Conservation (phyloP, 306 rosid species). For the Glycyrrhiza uralensis region DNA sequence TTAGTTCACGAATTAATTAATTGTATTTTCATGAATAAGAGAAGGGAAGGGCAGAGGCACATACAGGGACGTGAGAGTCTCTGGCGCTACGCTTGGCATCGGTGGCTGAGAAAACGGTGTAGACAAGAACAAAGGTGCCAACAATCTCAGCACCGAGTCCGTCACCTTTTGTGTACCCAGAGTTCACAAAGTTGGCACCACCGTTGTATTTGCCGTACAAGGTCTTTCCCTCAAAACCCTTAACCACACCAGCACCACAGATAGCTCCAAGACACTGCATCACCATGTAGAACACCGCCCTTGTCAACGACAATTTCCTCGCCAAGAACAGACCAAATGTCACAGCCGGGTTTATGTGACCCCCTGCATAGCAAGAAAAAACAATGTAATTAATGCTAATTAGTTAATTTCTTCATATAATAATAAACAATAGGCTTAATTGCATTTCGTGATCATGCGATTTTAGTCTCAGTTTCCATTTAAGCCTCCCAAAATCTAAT, state of each 20-base stretch:
- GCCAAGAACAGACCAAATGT: constrained; percentile 85
- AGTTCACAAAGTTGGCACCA: constrained; percentile 65
- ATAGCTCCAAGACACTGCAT: constrained; percentile 90
- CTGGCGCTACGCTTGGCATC: constrained; percentile 90
- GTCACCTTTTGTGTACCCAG: constrained; percentile 82
- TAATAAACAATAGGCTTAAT: no score
- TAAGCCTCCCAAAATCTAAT: no score
- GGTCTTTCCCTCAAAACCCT: constrained; percentile 42
- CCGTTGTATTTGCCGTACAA: constrained; percentile 29
- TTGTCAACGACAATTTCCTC: constrained; percentile 74
- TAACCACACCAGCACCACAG: constrained; percentile 42
- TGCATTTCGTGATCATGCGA: no score
- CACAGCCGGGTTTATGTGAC: constrained; percentile 49
- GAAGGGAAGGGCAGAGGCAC: background rate
- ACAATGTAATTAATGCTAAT: no score
- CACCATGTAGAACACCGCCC: constrained; percentile 78
- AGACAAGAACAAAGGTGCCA: constrained; percentile 46
- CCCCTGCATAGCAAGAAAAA: constrained; percentile 22
- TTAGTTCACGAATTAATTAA: background rate
- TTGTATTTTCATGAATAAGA: background rate
- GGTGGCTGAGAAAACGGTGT: constrained; percentile 84
- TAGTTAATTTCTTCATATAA: no score
- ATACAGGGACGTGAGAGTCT: constrained; percentile 60
- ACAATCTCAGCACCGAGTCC: constrained; percentile 54
- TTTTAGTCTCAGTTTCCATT: no score